These are phyloP conservation scores for Blastobotrys illinoisensis DNA, from an alignment of 1,139 yeast species.

Conservation along the genomic window DNA sequence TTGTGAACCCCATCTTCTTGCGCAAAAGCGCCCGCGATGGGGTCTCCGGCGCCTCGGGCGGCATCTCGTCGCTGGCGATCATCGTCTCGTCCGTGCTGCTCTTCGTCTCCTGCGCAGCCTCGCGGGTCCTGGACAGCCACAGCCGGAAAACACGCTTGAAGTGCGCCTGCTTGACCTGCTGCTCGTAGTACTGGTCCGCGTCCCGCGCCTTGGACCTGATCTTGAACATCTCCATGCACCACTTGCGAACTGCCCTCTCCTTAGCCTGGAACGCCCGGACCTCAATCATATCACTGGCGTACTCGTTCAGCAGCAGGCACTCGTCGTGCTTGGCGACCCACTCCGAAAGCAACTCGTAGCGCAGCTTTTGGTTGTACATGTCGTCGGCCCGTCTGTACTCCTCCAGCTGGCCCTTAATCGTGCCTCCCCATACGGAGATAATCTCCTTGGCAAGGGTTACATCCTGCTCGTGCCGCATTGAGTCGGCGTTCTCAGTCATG, in stretches of 20 bases:
- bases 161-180: constrained; percentile 17
- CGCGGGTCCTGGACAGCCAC: constrained; percentile 21
- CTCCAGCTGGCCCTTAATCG: not conserved
- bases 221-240: constrained; percentile 25
- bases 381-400: constrained; percentile 6
- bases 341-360: constrained; percentile 1
- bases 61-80: constrained; percentile 1
- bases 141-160: constrained; percentile 21
- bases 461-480: not conserved
- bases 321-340: constrained; percentile 9
- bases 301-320: constrained; percentile 10
- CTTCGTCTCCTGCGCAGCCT: constrained; percentile 2
- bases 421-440: constrained; percentile 6
- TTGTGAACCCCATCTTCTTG: constrained; percentile 17
- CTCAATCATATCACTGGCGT: constrained; percentile 14
- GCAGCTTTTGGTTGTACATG: constrained; percentile 5
- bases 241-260: constrained; percentile 18
- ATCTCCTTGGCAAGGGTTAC: not conserved
- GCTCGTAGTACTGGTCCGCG: constrained; percentile 20
- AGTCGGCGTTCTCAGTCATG: constrained; percentile 2
- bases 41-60: constrained; percentile 14
- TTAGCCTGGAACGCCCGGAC: constrained; percentile 11
- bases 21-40: constrained; percentile 18
- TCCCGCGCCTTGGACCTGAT: constrained; percentile 20
- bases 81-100: not conserved